Conservation (phyloP, 495 filamentous ascomycete genomes). For the Aspergillus haitiensis region DNA sequence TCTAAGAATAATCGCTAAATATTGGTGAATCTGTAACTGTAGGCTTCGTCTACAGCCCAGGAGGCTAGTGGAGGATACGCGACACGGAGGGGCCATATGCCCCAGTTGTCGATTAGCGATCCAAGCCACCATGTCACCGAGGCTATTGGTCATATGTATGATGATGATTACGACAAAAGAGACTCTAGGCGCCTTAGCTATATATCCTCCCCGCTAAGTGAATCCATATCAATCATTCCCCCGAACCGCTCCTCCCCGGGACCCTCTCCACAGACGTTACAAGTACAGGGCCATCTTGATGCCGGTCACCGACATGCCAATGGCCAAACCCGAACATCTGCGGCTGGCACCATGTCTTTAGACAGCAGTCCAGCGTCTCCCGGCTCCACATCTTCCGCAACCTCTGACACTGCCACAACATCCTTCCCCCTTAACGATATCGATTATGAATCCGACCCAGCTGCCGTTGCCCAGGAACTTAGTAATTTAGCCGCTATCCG, state of each 20-base stretch:
- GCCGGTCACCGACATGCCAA: conserved; percentile 34
- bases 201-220: conserved; percentile 54
- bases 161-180: conserved; percentile 69
- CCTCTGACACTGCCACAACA: conserved; percentile 65
- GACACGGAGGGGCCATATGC: conserved; percentile 60
- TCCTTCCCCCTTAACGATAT: conserved; percentile 88
- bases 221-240: conserved; percentile 47
- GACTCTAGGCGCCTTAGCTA: conserved; percentile 66
- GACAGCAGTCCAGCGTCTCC: conserved; percentile 56
- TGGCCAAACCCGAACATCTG: conserved; percentile 44
- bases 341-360: conserved; percentile 44
- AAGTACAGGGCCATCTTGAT: conserved; percentile 33
- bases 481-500: conserved; percentile 93
- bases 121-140: conserved; percentile 96
- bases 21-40: conserved; percentile 8
- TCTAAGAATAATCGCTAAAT: conserved; percentile 10
- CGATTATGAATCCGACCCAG: conserved; percentile 86
- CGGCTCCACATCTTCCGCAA: conserved; percentile 53
- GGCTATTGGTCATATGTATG: conserved; percentile 95
- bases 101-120: conserved; percentile 72
- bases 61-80: conserved; percentile 56
- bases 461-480: conserved; percentile 90
- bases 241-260: conserved; percentile 46
- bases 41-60: conserved; percentile 56
- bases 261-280: conserved; percentile 38